Evolutionary conservation across 148 eudicot genomes (phyloP).

Genomic region (Camellia japonica): DNA sequence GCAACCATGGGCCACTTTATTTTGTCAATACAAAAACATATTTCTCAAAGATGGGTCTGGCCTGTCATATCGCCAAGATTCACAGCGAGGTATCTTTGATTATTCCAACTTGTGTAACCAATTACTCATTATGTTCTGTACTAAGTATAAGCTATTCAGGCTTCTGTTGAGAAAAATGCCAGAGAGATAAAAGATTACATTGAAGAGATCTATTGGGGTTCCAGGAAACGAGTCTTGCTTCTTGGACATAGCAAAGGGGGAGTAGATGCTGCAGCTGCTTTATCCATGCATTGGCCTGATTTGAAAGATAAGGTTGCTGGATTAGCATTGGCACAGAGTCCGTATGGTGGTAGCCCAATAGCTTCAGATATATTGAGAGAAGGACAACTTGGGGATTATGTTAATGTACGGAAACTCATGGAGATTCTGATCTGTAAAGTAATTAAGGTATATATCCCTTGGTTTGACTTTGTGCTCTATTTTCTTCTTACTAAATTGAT

Average conservation of each 20-base stretch:
- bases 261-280: conserved; percentile 91
- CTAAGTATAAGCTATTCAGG: conserved; percentile 45
- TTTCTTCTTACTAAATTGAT: conserved; percentile 3
- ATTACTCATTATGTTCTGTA: background rate
- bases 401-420: conserved; percentile 81
- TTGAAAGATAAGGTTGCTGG: conserved; percentile 95
- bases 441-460: conserved; percentile 57
- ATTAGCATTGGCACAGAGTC: conserved; percentile 88
- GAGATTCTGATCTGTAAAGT: conserved; percentile 89
- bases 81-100: conserved; percentile 81
- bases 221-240: conserved; percentile 71
- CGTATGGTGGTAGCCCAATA: conserved; percentile 98
- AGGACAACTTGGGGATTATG: conserved; percentile 97
- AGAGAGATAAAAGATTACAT: conserved; percentile 80
- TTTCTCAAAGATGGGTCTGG: conserved; percentile 89
- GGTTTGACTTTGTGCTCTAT: too few relatives aligned
- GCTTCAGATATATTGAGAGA: conserved; percentile 91
- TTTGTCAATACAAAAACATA: conserved; percentile 63
- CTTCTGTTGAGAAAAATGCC: conserved; percentile 94
- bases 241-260: conserved; percentile 99
- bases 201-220: conserved; percentile 96
- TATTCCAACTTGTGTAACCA: conserved; percentile 11
- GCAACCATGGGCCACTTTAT: conserved; percentile 98
- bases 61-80: conserved; percentile 99
- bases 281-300: conserved; percentile 94